A percentile compares a stretch with the other conserved stretches of the same genome.
These are phyloP conservation scores for Lentinula detonsa DNA, from an alignment of 768 basidiomycete species.

Conservation along the genomic window DNA sequence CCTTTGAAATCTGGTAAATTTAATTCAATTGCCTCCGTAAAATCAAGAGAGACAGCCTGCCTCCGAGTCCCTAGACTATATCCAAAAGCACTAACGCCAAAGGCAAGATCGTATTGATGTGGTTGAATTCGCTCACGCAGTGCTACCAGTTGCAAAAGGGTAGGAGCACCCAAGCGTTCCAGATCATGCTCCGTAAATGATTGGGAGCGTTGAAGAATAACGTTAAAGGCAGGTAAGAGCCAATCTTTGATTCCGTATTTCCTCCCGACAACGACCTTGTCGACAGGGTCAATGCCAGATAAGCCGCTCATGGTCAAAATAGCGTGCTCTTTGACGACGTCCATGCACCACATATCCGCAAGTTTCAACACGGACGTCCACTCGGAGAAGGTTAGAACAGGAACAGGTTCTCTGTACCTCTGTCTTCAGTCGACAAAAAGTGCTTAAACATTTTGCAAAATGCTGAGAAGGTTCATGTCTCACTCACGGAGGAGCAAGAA, in stretches of 20 bases:
- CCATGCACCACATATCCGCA: slow-evolving; percentile 1
- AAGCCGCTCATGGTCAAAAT: not conserved
- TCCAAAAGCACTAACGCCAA: too few relatives aligned
- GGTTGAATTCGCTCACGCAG: not conserved
- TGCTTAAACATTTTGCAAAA: not conserved
- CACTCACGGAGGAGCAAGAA: slow-evolving; percentile 2
- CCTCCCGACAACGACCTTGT: not conserved
- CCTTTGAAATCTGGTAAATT: not conserved
- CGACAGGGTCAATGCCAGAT: not conserved
- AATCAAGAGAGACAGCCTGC: not conserved
- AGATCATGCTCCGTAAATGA: not conserved
- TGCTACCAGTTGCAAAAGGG: not conserved
- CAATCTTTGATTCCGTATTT: not conserved
- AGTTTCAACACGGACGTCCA: slow-evolving; percentile 2
- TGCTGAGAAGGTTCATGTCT: not conserved
- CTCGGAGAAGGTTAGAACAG: not conserved
- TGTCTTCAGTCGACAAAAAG: not conserved
- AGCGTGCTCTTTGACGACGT: not conserved
- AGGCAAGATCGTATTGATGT: not conserved
- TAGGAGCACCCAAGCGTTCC: not conserved
- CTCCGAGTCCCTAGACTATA: not conserved
- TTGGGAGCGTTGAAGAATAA: not conserved
- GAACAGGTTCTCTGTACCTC: not conserved
- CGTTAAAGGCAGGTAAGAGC: not conserved
- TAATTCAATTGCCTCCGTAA: not conserved